Base-by-base conservation (phyloP, 2,329 filamentous ascomycete genomes). In the Neoscytalidium dimidiatum region DNA sequence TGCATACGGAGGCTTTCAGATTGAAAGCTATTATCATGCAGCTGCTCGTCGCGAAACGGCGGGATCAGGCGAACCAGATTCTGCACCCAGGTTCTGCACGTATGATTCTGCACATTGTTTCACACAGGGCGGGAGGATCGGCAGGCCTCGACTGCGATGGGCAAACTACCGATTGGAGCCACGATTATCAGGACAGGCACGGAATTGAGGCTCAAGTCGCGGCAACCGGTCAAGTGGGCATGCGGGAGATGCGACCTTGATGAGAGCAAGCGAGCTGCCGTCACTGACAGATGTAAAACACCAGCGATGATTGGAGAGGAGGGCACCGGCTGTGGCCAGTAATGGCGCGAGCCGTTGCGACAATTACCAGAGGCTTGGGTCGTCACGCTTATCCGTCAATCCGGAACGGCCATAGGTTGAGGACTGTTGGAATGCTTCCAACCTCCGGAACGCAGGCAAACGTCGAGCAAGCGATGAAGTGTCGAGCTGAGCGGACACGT, bases 341-440 rank as follows among this genome's bases (percentile, higher is more conserved):
- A 8, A 46, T 26, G 41, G 56, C 56, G 9, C 17, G 6, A 58
- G 26, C 56, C 56, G 38, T 11, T 31, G 56, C 38, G 38, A 46
- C 19, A 46, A 60, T 60, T 60, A 29, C 56, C 56, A 60, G 26
- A 46, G 26, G 11, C 29, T 21, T 31, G 56, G 56, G 38, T 46
- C 56, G 56, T 60, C 56, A 60, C 56, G 56, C 56, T 60, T 60
- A 60, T 29, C 56, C 56, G 56, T 31, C 56, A 46, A 33, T 46
- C 26, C 38, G 56, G 56, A 41, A 60, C 56, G 41, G 56, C 56
- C 38, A 60, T 60, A 60, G 56, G 56, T 11, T 33, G 38, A 9
- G 51, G 31, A 35, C 9, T 29, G 29, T 8, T 29, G 31, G 17
- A 35, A 17, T 57, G 52, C 13, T 57, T 23, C 51, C 51, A 28